Base-by-base conservation (phyloP, 108 stramenopile genomes). In the Tribonema minus region DNA sequence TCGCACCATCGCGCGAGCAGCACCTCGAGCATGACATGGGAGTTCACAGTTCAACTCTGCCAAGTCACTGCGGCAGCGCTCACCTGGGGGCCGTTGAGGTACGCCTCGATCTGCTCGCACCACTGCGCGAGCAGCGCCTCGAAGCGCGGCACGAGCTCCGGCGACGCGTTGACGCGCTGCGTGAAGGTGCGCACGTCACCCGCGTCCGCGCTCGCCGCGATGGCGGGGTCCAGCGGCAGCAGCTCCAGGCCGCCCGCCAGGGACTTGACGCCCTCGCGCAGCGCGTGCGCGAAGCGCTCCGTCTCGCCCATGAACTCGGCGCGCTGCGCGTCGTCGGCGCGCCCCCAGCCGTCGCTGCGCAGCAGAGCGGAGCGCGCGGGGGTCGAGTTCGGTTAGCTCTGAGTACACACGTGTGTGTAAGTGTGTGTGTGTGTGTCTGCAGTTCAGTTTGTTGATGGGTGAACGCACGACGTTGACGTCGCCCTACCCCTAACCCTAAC, bases 41-140 rank as follows among this genome's bases (percentile, higher is more conserved):
- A n/a, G n/a, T n/a, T n/a, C n/a, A n/a, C n/a, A n/a, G n/a, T n/a
- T n/a, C n/a, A n/a, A n/a, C n/a, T n/a, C n/a, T n/a, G n/a, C n/a
- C n/a, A n/a, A n/a, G n/a, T n/a, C n/a, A n/a, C n/a, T n/a, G n/a
- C n/a, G n/a, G 26, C 35, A 3, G 64, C 77, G 68, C 68, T 59
- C 68, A 59, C n/a, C 32, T 74, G 77, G 28, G 68, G 72, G 58
- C 80, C 85, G 61, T 89, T 85, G 34, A 92, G 79, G 81, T 92
- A 92, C 6, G 62, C 59, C 74, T 91, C 92, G 59, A 93, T 92
- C 66, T 92, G 88, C 62, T 88, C 66, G 78, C 93, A 94, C 93
- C 93, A 94, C 66, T 90, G 89, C 75, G 89, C 92, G 32, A 94
- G 67, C 29, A 93, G 86, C 26, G 72, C 68, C 68, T 93, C 91